Base-by-base conservation (phyloP, 345 rosid genomes). In the Euclidium syriacum region DNA sequence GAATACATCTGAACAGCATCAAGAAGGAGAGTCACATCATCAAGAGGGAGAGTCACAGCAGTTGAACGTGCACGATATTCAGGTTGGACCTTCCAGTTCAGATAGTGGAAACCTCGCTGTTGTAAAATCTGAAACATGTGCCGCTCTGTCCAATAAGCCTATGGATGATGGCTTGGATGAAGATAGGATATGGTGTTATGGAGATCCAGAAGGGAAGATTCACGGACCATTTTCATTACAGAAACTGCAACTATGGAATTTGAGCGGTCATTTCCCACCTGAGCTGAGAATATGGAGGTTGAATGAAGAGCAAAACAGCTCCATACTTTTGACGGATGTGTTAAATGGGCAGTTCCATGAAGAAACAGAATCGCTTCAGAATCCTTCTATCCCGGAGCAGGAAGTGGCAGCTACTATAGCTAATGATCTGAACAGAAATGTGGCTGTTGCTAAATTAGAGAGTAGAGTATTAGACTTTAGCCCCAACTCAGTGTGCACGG, bases 171-270 rank as follows among this genome's bases (percentile, higher is more conserved):
- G 58, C 15, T 40, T 56, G 50, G 75, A 64, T 27, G 7, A 47
- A 6, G 41, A 75, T 42, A 84, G 72, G 48, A 27, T 79, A 52
- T 94, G 99, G 99, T 79, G 62, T 69, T 94, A 94, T 64, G 83
- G 80, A 75, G 99, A 94, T 63, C 99, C 96, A 34, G 66, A 25
- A 55, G 89, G 86, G 65, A 87, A 74, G 72, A 64, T 75, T 73
- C 99, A 87, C 54, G 99, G 99, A 26, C 97, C 99, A 46, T 94
- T 94, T 74, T 15, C 85, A 7, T 59, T 90, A 80, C 15, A 33
- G 25, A 81, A 78, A 67, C 72, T 94, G 67, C 81, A 76, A 44
- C 86, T 76, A 51, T 90, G 99, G 99, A 80, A 73, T 53, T 32
- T 29, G n/a, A 77, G 60, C 38, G 86, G 91, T 36, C 81, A 75